Evolutionary conservation across 805 yeast species (phyloP).

Genomic region (Zygoascus tannicola): DNA sequence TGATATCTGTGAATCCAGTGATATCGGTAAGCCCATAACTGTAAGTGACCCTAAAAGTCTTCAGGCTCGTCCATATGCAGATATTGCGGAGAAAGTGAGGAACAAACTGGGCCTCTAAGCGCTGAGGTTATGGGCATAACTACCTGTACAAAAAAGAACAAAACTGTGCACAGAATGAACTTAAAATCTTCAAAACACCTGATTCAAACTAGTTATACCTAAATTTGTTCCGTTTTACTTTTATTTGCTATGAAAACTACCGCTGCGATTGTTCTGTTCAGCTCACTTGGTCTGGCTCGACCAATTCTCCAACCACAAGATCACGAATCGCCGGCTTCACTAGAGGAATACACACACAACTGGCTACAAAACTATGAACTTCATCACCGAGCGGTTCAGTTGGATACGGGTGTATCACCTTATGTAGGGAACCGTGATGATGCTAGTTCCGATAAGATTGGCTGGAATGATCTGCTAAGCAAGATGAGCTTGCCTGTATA

Average conservation of each 20-base stretch:
- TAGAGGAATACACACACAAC: conserved; percentile 1
- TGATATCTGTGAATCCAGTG: conserved; percentile 51
- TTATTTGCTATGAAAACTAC: no score
- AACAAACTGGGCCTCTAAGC: conserved; percentile 11
- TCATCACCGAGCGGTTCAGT: conserved; percentile 1
- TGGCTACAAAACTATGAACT: conserved; percentile 5
- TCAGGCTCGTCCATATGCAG: conserved; percentile 36
- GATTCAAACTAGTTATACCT: no score
- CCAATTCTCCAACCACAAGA: not conserved
- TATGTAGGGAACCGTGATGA: not conserved
- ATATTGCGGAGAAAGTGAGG: conserved; percentile 38
- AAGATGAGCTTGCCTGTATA: no score
- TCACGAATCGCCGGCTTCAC: not conserved
- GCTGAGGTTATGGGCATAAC: no score
- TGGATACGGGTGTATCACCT: not conserved
- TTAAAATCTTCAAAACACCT: no score
- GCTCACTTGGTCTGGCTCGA: no score
- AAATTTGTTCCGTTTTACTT: no score
- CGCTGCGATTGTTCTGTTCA: no score
- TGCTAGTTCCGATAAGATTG: not conserved
- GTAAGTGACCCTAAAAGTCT: conserved; percentile 32
- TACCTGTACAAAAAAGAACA: no score
- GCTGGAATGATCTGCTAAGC: no score
- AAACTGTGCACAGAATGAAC: no score
- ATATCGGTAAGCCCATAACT: conserved; percentile 56